These are phyloP conservation scores for Raphanus hybrid DNA, from an alignment of 441 rosid genomes.

Conservation along the genomic window DNA sequence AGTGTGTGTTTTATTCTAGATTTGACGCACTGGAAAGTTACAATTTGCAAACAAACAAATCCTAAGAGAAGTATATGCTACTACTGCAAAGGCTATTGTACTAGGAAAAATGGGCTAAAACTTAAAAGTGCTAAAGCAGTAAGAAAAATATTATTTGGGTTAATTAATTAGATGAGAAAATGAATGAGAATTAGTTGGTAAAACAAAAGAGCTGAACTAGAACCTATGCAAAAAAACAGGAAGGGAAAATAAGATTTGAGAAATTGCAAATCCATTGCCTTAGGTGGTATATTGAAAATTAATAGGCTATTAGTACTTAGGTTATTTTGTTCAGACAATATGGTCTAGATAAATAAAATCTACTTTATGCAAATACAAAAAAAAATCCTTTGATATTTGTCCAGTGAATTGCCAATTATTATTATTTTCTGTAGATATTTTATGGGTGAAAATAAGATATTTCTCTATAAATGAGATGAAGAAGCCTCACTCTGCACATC, in stretches of 20 bases:
- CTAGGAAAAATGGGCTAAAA: not conserved
- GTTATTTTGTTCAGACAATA: not conserved
- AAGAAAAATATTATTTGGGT: not conserved
- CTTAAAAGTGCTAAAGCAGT: not conserved
- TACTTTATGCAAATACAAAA: not conserved
- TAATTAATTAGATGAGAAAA: not conserved
- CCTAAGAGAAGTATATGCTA: not conserved
- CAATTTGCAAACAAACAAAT: constrained; percentile 6
- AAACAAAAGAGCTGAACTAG: not conserved
- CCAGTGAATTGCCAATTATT: not conserved
- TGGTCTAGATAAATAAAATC: not conserved
- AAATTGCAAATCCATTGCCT: not conserved
- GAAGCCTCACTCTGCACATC: not conserved
- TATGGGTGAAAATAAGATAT: constrained; percentile 13
- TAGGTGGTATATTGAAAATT: not conserved
- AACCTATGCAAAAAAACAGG: not conserved
- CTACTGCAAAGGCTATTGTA: not conserved
- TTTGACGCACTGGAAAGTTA: not conserved
- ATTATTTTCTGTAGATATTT: constrained; percentile 25
- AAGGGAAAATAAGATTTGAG: not conserved
- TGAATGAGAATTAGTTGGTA: not conserved
- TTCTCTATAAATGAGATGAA: constrained; percentile 31
- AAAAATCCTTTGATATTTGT: not conserved
- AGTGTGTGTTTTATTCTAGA: not conserved
- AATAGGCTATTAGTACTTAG: not conserved